Conservation (phyloP, 163 green algal species). For the Coccomyxa subellipsoidea region DNA sequence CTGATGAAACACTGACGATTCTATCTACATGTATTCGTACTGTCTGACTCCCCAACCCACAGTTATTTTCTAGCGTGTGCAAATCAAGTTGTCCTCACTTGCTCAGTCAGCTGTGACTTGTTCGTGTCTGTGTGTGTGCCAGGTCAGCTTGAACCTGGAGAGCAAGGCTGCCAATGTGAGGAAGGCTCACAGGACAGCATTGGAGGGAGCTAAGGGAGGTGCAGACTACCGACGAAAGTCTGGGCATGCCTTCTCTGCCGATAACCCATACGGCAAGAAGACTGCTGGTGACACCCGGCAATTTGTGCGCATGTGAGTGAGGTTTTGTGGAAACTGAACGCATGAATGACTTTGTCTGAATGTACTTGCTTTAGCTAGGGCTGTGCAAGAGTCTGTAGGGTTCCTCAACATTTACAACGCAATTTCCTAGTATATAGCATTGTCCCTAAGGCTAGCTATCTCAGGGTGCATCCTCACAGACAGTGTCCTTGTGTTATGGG, state of each 20-base stretch:
- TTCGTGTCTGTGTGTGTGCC: not conserved
- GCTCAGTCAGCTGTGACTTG: too few relatives aligned
- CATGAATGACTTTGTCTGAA: too few relatives aligned
- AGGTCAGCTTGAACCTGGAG: constrained; percentile 82
- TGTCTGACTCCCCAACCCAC: constrained; percentile 3
- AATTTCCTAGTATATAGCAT: too few relatives aligned
- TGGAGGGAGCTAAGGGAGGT: constrained; percentile 21
- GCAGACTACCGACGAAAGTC: constrained; percentile 56
- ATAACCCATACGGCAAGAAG: constrained; percentile 84
- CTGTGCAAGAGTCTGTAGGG: not conserved
- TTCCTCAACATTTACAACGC: too few relatives aligned
- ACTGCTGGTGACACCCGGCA: constrained; percentile 74
- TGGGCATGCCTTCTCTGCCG: constrained; percentile 82
- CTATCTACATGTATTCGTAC: constrained; percentile 1
- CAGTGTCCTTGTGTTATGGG: too few relatives aligned
- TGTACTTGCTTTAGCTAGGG: not conserved
- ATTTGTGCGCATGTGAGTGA: constrained; percentile 45
- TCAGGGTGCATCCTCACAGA: too few relatives aligned
- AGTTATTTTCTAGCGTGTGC: too few relatives aligned
- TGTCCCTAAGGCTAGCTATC: too few relatives aligned
- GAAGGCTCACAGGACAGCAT: constrained; percentile 42
- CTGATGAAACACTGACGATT: constrained; percentile 6
- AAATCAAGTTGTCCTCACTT: too few relatives aligned
- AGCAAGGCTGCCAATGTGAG: constrained; percentile 69
- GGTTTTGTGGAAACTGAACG: not conserved